These are phyloP conservation scores for Tetrapisispora pingtungensis DNA, from an alignment of 805 yeast species.

Conservation along the genomic window DNA sequence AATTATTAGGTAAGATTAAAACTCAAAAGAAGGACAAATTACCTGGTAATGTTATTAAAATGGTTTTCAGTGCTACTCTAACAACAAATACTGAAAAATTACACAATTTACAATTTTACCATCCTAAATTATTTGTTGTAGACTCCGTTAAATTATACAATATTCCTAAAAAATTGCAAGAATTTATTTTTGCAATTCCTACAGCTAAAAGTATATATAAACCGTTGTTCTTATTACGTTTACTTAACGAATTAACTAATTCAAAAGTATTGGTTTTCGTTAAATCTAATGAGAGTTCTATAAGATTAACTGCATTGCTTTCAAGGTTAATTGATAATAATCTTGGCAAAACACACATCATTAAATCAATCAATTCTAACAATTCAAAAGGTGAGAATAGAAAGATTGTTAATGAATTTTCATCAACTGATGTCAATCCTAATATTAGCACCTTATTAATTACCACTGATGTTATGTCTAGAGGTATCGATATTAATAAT, in stretches of 20 bases:
- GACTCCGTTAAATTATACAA: slow-evolving; percentile 58
- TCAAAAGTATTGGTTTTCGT: slow-evolving; percentile 24
- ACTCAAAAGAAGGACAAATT: slow-evolving; percentile 24
- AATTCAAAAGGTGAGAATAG: slow-evolving; percentile 42
- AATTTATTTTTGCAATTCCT: slow-evolving; percentile 31
- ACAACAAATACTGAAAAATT: slow-evolving; percentile 88
- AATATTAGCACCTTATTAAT: slow-evolving; percentile 33
- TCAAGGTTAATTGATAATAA: slow-evolving; percentile 11
- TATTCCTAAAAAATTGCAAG: slow-evolving; percentile 45
- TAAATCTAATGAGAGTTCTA: slow-evolving; percentile 62
- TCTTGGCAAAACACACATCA: slow-evolving; percentile 7
- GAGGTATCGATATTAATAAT: slow-evolving; percentile 78
- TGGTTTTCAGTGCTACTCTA: slow-evolving; percentile 86
- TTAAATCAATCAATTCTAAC: slow-evolving; percentile 51
- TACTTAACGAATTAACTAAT: slow-evolving; percentile 29
- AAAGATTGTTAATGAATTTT: slow-evolving; percentile 50
- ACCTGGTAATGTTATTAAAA: slow-evolving; percentile 41
- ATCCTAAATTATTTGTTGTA: slow-evolving; percentile 60
- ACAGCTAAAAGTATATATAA: slow-evolving; percentile 42
- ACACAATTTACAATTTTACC: slow-evolving; percentile 54
- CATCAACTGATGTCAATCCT: slow-evolving; percentile 34
- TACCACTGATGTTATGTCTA: slow-evolving; percentile 88
- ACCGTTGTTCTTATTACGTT: slow-evolving; percentile 61
- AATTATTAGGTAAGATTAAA: slow-evolving; percentile 35
- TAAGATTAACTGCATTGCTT: slow-evolving; percentile 58